Evolutionary conservation across 2,329 filamentous ascomycete species (phyloP).

Genomic region (Nigrospora osmanthi): DNA sequence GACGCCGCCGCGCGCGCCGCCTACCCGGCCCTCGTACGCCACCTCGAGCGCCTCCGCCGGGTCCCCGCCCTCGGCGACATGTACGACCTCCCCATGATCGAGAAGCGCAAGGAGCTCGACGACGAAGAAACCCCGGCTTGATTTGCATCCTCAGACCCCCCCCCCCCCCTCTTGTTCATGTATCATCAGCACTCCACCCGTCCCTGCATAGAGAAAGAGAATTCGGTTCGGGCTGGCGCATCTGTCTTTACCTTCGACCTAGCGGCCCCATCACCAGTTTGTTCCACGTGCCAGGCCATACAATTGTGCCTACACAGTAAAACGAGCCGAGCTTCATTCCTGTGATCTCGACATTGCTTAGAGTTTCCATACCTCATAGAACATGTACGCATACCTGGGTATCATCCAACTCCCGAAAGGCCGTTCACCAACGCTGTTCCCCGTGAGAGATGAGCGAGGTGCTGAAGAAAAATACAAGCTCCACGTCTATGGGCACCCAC

Average conservation of each 20-base stretch:
- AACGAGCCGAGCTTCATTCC: too few relatives aligned
- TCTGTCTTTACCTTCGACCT: conserved; percentile 4
- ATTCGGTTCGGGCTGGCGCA: background rate
- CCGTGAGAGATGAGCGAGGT: too few relatives aligned
- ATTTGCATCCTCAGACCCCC: too few relatives aligned
- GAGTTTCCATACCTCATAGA: too few relatives aligned
- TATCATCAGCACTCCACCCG: background rate
- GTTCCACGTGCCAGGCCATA: too few relatives aligned
- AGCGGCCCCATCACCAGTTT: background rate
- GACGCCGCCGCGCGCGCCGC: background rate
- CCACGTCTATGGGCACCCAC: too few relatives aligned
- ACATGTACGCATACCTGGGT: too few relatives aligned
- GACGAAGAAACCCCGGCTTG: conserved; percentile 20
- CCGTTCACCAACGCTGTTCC: too few relatives aligned
- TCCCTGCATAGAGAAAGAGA: background rate
- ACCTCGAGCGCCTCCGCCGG: conserved; percentile 7
- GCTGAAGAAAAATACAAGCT: too few relatives aligned
- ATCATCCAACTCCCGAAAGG: too few relatives aligned
- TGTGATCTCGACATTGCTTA: too few relatives aligned
- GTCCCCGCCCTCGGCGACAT: background rate
- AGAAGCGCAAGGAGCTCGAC: conserved; percentile 27
- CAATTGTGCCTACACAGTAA: too few relatives aligned
- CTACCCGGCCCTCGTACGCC: conserved; percentile 17
- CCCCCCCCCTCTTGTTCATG: background rate
- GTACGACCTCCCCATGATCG: conserved; percentile 13